Base-by-base conservation (phyloP, 805 yeast species). In the Nakazawaea laoshanensis region DNA sequence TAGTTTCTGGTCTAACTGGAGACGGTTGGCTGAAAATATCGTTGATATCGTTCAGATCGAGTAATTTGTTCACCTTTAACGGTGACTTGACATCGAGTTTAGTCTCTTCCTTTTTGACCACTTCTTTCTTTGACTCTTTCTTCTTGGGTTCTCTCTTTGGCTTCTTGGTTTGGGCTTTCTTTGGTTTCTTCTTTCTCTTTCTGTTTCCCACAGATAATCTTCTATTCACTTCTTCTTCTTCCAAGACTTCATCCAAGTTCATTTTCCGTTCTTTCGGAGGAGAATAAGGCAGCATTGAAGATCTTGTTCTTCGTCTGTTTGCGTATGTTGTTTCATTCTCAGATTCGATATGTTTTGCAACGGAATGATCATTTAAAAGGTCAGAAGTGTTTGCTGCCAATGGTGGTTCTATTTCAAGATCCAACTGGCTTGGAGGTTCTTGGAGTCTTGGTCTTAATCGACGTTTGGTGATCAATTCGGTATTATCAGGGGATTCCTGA, bases 241-340 rank as follows among this genome's bases (percentile, higher is more conserved):
- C 37, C 23, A 24, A 17, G 12, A 27, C 30, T 10, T 38, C 28
- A 17, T 35, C 35, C 19, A 22, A 29, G 18, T 27, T 20, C 7
- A 20, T 13, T 6, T 13, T 21, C 14, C 14, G 4, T 23, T 3
- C 39, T 31, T 23, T 42, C 38, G 30, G 24, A 5, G 35, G 26
- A 4, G 25, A 19, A 20, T 25, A 25, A 10, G 33, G 37, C 20
- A 18, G 17, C 25, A 34, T 29, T 13, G 37, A 34, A 9, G 37
- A 34, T 21, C 47, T 27, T 13, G 45, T 43, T 23, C 41, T 40
- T 14, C 47, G 23, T 12, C 43, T 29, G 12, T 39, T 42, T 21
- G 37, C 40, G 12, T 35, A 33, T 14, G 40, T 38, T 10, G 38
- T 17, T 8, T 33, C 36, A 4, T 23, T 30, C 2, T 29, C 42